Conservation (phyloP, 768 basidiomycete species). For the Terana coerulea region DNA sequence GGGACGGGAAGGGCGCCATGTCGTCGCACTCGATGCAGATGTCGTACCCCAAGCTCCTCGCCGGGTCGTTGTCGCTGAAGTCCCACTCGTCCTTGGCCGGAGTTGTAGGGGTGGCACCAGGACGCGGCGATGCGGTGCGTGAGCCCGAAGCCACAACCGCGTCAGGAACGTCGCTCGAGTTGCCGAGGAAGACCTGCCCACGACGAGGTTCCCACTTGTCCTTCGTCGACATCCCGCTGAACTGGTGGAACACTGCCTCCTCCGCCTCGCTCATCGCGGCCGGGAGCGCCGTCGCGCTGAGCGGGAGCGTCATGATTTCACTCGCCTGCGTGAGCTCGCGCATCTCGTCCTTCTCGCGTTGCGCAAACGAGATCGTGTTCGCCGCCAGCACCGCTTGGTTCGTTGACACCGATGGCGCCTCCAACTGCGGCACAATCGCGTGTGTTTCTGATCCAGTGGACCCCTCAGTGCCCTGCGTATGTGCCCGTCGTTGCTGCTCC, state of each 20-base stretch:
- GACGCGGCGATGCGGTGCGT: background rate
- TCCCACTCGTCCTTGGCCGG: conserved; percentile 31
- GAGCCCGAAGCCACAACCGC: background rate
- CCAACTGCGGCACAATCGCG: background rate
- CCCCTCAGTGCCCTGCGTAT: conserved; percentile 8
- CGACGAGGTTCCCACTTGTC: conserved; percentile 50
- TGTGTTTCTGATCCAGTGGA: conserved; percentile 4
- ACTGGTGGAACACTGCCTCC: conserved; percentile 26
- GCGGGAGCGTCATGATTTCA: conserved; percentile 46
- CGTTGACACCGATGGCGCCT: background rate
- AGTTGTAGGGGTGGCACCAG: too few species aligned
- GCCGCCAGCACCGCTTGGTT: too few species aligned
- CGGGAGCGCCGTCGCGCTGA: too few species aligned
- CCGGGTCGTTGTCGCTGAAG: conserved; percentile 38
- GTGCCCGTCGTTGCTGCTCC: background rate
- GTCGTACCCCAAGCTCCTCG: conserved; percentile 65
- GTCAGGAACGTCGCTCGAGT: conserved; percentile 80
- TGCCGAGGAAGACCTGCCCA: conserved; percentile 79
- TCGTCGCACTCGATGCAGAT: conserved; percentile 90
- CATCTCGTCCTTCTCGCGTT: conserved; percentile 88
- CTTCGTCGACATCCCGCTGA: conserved; percentile 33
- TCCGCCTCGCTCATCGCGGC: too few species aligned
- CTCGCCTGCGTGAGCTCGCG: conserved; percentile 78
- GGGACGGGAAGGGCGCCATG: conserved; percentile 67
- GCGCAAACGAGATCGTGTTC: conserved; percentile 78